These are phyloP conservation scores for Dendrocalamus latiflorus DNA, from an alignment of 202 grass and related monocot species.

Conservation along the genomic window DNA sequence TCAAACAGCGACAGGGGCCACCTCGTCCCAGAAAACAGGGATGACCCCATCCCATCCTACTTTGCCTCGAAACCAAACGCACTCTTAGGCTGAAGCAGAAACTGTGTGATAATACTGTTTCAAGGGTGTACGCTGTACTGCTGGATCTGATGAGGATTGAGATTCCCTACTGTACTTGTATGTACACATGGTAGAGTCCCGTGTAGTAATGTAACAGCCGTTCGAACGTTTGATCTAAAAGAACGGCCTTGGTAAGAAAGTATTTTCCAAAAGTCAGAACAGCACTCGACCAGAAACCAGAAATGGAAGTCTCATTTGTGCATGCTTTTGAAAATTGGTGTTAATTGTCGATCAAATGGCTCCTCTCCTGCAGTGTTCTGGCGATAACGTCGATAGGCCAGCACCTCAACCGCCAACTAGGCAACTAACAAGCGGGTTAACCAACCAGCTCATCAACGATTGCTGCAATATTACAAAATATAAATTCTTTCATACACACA, in stretches of 20 bases:
- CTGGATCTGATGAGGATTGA: neutral
- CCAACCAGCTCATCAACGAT: neutral
- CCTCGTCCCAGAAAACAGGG: no score
- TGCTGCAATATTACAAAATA: neutral
- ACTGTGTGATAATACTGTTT: neutral
- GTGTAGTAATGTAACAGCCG: neutral
- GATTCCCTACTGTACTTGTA: neutral
- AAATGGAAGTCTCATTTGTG: neutral
- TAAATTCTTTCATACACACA: neutral
- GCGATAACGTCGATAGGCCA: neutral
- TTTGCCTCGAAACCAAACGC: no score
- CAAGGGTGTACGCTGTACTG: neutral
- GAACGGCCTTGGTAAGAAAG: neutral
- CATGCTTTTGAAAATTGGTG: neutral
- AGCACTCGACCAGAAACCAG: neutral
- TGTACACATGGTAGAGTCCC: neutral
- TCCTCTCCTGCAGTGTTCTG: neutral
- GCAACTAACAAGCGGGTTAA: neutral
- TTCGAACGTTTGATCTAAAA: neutral
- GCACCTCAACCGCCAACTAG: neutral
- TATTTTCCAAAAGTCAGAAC: neutral
- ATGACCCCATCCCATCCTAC: no score
- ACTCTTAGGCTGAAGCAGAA: neutral
- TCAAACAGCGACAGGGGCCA: no score
- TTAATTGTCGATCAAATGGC: neutral